Percentiles rank a stretch among this genome's conserved stretches.
These are phyloP conservation scores for Kodamaea alishanica DNA, from an alignment of 1,139 yeast species.

Conservation along the genomic window DNA sequence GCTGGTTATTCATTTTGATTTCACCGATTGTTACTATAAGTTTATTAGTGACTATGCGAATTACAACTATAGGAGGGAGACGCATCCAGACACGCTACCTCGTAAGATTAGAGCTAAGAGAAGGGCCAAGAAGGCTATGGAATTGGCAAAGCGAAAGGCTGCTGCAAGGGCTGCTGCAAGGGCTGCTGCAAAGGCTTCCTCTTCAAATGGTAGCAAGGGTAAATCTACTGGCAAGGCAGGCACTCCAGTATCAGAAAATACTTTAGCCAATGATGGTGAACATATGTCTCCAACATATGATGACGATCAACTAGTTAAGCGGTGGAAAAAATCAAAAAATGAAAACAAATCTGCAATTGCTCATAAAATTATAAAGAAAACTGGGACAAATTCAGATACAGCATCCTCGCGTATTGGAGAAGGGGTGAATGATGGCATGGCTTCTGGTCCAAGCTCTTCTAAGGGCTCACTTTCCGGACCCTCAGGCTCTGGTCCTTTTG, in stretches of 20 bases:
- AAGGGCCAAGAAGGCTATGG: slow-evolving; percentile 10
- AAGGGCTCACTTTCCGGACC: not conserved
- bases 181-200: slow-evolving; percentile 9
- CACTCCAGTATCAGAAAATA: slow-evolving; percentile 6
- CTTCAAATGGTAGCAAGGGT: slow-evolving; percentile 4
- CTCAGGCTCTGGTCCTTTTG: not conserved
- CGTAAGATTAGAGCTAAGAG: slow-evolving; percentile 12
- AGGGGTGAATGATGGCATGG: not conserved
- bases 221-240: slow-evolving; percentile 2
- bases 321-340: no score
- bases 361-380: slow-evolving; percentile 7
- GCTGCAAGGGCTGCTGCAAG: slow-evolving; percentile 10
- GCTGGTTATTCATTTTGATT: slow-evolving; percentile 36
- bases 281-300: no score
- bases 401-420: slow-evolving; percentile 1
- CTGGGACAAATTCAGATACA: not conserved
- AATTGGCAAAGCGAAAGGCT: slow-evolving; percentile 8
- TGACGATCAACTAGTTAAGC: no score
- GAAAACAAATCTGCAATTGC: not conserved
- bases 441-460: not conserved
- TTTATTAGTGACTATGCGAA: slow-evolving; percentile 36
- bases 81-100: slow-evolving; percentile 13
- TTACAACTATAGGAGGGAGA: slow-evolving; percentile 22
- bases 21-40: slow-evolving; percentile 37
- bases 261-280: no score